A percentile compares a stretch with the other conserved stretches of the same genome.
Conservation (phyloP, 805 yeast species). For the Ogataea haglerorum region DNA sequence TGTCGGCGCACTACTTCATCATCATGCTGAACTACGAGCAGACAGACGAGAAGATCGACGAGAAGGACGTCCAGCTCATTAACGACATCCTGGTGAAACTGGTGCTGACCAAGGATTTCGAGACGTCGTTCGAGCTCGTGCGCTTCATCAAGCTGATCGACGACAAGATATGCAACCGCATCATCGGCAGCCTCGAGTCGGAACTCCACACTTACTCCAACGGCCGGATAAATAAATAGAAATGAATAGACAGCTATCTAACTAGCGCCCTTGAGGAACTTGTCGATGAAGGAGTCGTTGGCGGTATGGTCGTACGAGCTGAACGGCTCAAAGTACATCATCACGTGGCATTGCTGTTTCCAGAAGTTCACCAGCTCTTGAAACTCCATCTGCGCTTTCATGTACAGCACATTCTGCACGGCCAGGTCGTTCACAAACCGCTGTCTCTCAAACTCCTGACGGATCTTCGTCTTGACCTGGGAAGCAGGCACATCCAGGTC, state of each 20-base stretch:
- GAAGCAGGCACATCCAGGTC: conserved; percentile 77
- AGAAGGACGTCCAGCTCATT: conserved; percentile 39
- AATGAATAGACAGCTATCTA: conserved; percentile 26
- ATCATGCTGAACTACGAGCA: conserved; percentile 49
- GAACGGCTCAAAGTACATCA: conserved; percentile 75
- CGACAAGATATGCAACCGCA: conserved; percentile 34
- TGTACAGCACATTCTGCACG: conserved; percentile 63
- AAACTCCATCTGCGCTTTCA: conserved; percentile 88
- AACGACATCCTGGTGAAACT: conserved; percentile 43
- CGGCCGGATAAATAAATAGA: conserved; percentile 29
- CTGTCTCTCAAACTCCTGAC: conserved; percentile 87
- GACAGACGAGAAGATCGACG: conserved; percentile 23
- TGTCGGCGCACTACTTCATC: conserved; percentile 51
- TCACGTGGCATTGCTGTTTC: conserved; percentile 84
- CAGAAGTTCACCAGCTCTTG: conserved; percentile 86
- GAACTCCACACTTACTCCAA: conserved; percentile 21
- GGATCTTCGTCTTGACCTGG: conserved; percentile 72
- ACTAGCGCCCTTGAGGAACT: conserved; percentile 63
- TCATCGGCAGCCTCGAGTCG: conserved; percentile 30
- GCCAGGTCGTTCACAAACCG: conserved; percentile 67
- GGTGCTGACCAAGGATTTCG: conserved; percentile 41
- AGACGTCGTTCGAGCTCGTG: conserved; percentile 52
- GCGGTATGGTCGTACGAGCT: conserved; percentile 51
- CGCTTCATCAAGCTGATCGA: conserved; percentile 51
- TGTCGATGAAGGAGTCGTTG: conserved; percentile 63